phyloP scores from a whole-genome alignment of 2,329 filamentous ascomycete genomes.

The Phaeosphaeriaceae sp. region DNA sequence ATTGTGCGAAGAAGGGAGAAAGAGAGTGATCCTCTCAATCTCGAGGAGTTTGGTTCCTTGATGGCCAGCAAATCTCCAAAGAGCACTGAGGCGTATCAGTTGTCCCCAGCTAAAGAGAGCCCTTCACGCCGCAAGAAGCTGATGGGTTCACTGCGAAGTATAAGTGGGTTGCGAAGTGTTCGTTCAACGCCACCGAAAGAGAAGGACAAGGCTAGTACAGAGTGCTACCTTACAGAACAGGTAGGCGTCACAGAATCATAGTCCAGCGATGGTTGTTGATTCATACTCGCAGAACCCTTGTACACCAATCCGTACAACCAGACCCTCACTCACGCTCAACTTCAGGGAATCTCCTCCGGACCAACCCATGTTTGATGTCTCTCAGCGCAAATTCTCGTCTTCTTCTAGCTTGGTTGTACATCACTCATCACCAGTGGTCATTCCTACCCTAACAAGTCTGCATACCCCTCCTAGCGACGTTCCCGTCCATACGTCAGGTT shows the following conservation, averaged over 20 bases:
- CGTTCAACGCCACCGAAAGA: constrained; percentile 25
- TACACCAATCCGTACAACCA: constrained; percentile 16
- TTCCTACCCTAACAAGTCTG: constrained; percentile 24
- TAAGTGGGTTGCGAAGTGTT: constrained; percentile 33
- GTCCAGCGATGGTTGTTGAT: neutral
- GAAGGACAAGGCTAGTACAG: constrained; percentile 13
- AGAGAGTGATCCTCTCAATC: constrained; percentile 13
- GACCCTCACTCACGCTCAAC: constrained; percentile 31
- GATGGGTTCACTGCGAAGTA: constrained; percentile 36
- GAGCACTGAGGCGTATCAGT: constrained; percentile 12
- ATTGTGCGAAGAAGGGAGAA: neutral
- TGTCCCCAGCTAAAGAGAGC: constrained; percentile 27
- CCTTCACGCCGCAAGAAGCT: constrained; percentile 35
- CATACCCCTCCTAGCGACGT: neutral
- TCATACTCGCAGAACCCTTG: constrained; percentile 10
- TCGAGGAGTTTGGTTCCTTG: constrained; percentile 22
- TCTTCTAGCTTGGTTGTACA: constrained; percentile 26
- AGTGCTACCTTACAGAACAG: constrained; percentile 6
- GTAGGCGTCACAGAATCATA: constrained; percentile 3
- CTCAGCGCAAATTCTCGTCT: constrained; percentile 11
- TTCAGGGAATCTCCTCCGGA: constrained; percentile 35
- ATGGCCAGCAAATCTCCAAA: neutral
- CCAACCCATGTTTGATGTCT: constrained; percentile 33
- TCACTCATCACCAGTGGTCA: constrained; percentile 38
- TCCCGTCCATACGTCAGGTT: constrained; percentile 2